Conservation (phyloP, 1,284 basidiomycete species). For the Ceratorhiza oryzae-sativae region DNA sequence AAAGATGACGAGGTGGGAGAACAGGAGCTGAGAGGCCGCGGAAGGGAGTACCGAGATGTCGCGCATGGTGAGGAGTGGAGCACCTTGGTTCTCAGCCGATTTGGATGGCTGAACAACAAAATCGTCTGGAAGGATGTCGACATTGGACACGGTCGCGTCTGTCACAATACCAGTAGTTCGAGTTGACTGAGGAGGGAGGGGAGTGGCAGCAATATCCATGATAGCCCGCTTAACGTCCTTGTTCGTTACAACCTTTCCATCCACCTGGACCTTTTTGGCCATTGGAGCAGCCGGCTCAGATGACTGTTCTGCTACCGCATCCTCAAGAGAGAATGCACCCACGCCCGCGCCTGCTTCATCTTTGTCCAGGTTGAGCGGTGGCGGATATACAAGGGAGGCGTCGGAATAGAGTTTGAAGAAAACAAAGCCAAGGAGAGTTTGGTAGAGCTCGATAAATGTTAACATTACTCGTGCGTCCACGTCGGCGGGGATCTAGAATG, state of each 20-base stretch:
- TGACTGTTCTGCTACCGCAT: slow-evolving; percentile 56
- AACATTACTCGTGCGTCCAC: slow-evolving; percentile 99
- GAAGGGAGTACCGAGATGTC: slow-evolving; percentile 69
- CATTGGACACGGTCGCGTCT: slow-evolving; percentile 44
- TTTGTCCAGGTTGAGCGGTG: slow-evolving; percentile 83
- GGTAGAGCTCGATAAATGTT: slow-evolving; percentile 98
- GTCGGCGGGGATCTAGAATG: slow-evolving; percentile 83
- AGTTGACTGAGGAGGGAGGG: slow-evolving; percentile 48
- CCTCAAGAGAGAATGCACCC: slow-evolving; percentile 85
- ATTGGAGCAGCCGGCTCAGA: slow-evolving; percentile 49
- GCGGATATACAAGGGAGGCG: slow-evolving; percentile 91
- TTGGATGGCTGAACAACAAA: slow-evolving; percentile 73
- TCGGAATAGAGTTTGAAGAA: slow-evolving; percentile 99
- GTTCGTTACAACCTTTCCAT: slow-evolving; percentile 66
- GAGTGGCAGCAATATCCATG: slow-evolving; percentile 59
- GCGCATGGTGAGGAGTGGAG: slow-evolving; percentile 78
- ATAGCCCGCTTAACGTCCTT: slow-evolving; percentile 56
- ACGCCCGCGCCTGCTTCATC: slow-evolving; percentile 91
- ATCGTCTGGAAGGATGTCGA: slow-evolving; percentile 60
- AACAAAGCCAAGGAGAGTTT: slow-evolving; percentile 94
- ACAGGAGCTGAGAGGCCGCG: slow-evolving; percentile 66
- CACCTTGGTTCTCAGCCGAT: slow-evolving; percentile 57
- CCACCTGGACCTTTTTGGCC: slow-evolving; percentile 58
- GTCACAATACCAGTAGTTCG: slow-evolving; percentile 42
- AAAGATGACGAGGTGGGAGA: slow-evolving; percentile 91